These are phyloP conservation scores for Tetracladium marchalianum DNA, from an alignment of 495 filamentous ascomycete species.

Conservation along the genomic window DNA sequence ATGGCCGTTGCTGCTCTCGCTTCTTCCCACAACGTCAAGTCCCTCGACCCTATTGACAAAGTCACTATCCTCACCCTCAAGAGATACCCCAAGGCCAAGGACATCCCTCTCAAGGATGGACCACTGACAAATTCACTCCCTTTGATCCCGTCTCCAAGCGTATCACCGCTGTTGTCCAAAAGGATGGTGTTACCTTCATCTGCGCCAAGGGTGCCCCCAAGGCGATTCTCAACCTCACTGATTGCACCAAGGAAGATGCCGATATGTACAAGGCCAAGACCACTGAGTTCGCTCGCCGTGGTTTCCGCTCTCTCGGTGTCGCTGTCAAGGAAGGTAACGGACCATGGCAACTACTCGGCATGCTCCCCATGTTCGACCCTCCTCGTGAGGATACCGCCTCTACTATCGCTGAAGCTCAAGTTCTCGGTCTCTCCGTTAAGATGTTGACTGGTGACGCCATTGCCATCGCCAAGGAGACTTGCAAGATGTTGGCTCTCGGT, in stretches of 20 bases:
- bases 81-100: constrained; percentile 55
- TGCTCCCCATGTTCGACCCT: constrained; percentile 73
- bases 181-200: constrained; percentile 56
- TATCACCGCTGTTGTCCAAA: constrained; percentile 56
- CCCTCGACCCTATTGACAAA: constrained; percentile 69
- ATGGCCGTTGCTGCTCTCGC: constrained; percentile 67
- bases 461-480: constrained; percentile 71
- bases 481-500: constrained; percentile 68
- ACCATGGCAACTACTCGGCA: constrained; percentile 60
- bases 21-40: constrained; percentile 69
- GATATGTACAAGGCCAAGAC: constrained; percentile 60
- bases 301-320: constrained; percentile 75
- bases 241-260: constrained; percentile 55
- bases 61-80: constrained; percentile 65
- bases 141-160: constrained; percentile 75
- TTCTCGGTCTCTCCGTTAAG: constrained; percentile 67
- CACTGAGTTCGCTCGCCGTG: constrained; percentile 64
- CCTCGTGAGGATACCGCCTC: constrained; percentile 70
- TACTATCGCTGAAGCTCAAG: constrained; percentile 68
- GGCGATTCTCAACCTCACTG: constrained; percentile 55
- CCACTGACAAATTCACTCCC: constrained; percentile 65
- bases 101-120: constrained; percentile 52
- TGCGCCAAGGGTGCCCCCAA: constrained; percentile 69
- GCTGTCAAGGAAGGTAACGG: constrained; percentile 58
- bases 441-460: constrained; percentile 76